Conservation (phyloP, 495 filamentous ascomycete species). For the Lasiosphaeria ovina region DNA sequence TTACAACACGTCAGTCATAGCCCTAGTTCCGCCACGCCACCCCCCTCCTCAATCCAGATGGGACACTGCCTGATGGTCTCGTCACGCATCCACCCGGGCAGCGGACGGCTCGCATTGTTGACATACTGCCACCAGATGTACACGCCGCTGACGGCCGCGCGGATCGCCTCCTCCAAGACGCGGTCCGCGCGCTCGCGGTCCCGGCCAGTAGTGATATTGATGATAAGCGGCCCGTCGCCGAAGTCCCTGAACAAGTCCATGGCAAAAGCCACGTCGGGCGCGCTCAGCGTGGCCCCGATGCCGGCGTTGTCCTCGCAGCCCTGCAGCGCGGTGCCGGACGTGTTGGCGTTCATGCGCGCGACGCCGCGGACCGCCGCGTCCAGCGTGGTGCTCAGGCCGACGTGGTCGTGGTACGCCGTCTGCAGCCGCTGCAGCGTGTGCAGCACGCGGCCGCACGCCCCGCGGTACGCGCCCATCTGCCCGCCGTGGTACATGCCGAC, state of each 20-base stretch:
- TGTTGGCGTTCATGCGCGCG: neutral
- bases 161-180: neutral
- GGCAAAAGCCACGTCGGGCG: neutral
- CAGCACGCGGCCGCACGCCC: neutral
- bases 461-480: neutral
- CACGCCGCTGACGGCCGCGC: neutral
- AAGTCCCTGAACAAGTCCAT: neutral
- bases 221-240: neutral
- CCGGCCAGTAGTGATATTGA: neutral
- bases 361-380: neutral
- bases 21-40: neutral
- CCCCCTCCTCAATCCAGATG: neutral
- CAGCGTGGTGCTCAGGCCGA: neutral
- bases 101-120: neutral
- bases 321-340: neutral
- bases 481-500: neutral
- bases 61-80: neutral
- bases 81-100: neutral
- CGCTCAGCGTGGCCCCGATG: neutral
- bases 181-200: neutral
- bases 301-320: neutral
- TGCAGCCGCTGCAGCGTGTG: neutral
- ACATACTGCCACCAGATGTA: neutral
- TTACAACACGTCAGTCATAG: too few relatives aligned
- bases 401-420: neutral